Conservation (phyloP, 1,139 yeast genomes). For the Suhomyces choctaworum region DNA sequence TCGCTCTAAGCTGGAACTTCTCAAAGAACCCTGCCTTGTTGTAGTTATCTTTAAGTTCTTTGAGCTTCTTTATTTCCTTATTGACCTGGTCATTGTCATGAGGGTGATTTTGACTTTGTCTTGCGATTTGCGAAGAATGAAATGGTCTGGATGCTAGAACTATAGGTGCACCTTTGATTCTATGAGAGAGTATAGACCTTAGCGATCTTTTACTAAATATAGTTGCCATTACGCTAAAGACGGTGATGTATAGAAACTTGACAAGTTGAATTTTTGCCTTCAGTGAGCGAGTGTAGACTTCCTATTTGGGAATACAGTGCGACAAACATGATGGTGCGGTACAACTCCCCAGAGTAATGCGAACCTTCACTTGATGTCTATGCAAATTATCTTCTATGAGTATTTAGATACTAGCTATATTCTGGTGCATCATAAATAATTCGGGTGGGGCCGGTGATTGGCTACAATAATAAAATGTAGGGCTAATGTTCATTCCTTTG, state of each 20-base stretch:
- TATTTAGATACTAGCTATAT: too few relatives aligned
- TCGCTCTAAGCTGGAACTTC: constrained; percentile 25
- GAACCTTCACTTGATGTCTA: too few relatives aligned
- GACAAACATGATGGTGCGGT: too few relatives aligned
- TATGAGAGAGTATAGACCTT: constrained; percentile 8
- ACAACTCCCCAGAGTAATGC: too few relatives aligned
- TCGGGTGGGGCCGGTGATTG: too few relatives aligned
- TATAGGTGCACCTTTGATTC: constrained; percentile 4
- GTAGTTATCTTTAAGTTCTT: constrained; percentile 26
- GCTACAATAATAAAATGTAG: too few relatives aligned
- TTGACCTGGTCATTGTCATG: constrained; percentile 16
- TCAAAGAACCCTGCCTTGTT: constrained; percentile 30
- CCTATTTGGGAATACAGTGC: constrained; percentile 16
- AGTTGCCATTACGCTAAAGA: constrained; percentile 6
- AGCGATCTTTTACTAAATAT: constrained; percentile 10
- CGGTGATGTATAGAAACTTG: neutral
- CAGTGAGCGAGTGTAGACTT: constrained; percentile 16
- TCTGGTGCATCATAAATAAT: too few relatives aligned
- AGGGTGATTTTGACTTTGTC: constrained; percentile 6
- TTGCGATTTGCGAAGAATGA: constrained; percentile 1
- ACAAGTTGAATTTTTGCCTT: constrained; percentile 17
- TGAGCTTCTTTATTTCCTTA: constrained; percentile 22
- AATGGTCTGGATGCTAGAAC: constrained; percentile 2
- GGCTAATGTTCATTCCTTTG: neutral
- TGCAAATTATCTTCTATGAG: neutral